Conservation (phyloP, 176 grass and related monocot species). For the Phoenix roebelenii region DNA sequence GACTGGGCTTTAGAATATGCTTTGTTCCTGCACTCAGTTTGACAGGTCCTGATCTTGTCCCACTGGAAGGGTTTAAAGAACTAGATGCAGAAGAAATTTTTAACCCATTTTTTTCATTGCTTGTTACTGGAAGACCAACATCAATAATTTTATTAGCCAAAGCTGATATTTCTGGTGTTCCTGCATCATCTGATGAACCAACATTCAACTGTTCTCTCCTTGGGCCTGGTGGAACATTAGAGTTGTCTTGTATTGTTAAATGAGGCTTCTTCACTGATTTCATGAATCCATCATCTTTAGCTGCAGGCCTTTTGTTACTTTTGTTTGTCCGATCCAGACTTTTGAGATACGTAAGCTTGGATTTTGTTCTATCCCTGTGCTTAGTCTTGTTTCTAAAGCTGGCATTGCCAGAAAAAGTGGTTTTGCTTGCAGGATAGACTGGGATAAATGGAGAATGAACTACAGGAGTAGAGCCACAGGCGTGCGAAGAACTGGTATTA, state of each 20-base stretch:
- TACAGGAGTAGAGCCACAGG: constrained; percentile 29
- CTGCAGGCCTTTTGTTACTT: constrained; percentile 32
- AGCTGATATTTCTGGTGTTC: constrained; percentile 36
- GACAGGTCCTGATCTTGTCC: constrained; percentile 26
- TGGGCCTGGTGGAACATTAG: not conserved
- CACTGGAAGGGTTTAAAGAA: not conserved
- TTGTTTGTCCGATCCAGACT: constrained; percentile 12
- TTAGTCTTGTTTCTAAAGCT: constrained; percentile 16
- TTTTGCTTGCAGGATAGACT: constrained; percentile 22
- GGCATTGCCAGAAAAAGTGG: constrained; percentile 11
- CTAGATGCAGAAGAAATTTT: constrained; percentile 8
- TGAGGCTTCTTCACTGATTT: constrained; percentile 40
- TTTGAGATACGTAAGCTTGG: constrained; percentile 13
- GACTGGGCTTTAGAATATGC: constrained; percentile 34
- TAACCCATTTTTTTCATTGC: constrained; percentile 19
- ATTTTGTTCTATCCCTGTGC: constrained; percentile 28
- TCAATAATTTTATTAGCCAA: constrained; percentile 31
- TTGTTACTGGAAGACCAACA: constrained; percentile 6
- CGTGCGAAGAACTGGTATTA: constrained; percentile 10
- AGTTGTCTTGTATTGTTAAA: constrained; percentile 27
- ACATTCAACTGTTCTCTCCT: constrained; percentile 30
- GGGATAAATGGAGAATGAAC: constrained; percentile 19
- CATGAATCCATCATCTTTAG: constrained; percentile 27
- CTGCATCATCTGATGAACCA: constrained; percentile 32
- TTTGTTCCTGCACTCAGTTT: constrained; percentile 39